Evolutionary conservation across 495 filamentous ascomycete species (phyloP).

Genomic region (Hypomontagnella submonticulosa): DNA sequence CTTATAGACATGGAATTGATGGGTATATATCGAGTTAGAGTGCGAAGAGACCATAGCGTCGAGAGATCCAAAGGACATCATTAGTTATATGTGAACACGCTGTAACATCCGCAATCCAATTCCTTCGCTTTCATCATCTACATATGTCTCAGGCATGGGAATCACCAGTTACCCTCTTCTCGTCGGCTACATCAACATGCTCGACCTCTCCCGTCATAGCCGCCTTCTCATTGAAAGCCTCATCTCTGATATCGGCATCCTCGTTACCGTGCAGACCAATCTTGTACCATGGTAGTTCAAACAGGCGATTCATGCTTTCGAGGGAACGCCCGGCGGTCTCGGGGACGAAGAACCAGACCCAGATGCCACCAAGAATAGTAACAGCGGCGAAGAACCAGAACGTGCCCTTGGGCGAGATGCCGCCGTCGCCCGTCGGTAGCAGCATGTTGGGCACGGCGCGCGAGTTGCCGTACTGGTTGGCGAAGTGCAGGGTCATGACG

Average conservation of each 20-base stretch:
- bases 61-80: too few relatives aligned
- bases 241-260: constrained; percentile 64
- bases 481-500: constrained; percentile 72
- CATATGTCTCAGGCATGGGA: constrained; percentile 3
- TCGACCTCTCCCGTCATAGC: constrained; percentile 16
- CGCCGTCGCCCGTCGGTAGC: constrained; percentile 53
- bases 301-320: constrained; percentile 75
- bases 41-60: neutral
- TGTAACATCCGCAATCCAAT: constrained; percentile 2
- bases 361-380: constrained; percentile 65
- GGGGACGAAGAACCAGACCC: constrained; percentile 72
- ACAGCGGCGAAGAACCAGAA: constrained; percentile 76
- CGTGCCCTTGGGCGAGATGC: constrained; percentile 62
- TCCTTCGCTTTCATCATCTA: neutral
- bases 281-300: constrained; percentile 72
- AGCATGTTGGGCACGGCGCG: constrained; percentile 69
- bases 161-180: constrained; percentile 15
- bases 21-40: too few relatives aligned
- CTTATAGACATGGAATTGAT: too few relatives aligned
- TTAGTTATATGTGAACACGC: too few relatives aligned
- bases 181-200: constrained; percentile 35
- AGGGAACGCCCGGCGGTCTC: constrained; percentile 73
- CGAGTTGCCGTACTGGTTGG: constrained; percentile 77
- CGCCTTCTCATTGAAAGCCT: constrained; percentile 44
- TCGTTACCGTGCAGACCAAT: constrained; percentile 69